These are phyloP conservation scores for Stereocaulon alpinum DNA, from an alignment of 495 filamentous ascomycete species.

Conservation along the genomic window DNA sequence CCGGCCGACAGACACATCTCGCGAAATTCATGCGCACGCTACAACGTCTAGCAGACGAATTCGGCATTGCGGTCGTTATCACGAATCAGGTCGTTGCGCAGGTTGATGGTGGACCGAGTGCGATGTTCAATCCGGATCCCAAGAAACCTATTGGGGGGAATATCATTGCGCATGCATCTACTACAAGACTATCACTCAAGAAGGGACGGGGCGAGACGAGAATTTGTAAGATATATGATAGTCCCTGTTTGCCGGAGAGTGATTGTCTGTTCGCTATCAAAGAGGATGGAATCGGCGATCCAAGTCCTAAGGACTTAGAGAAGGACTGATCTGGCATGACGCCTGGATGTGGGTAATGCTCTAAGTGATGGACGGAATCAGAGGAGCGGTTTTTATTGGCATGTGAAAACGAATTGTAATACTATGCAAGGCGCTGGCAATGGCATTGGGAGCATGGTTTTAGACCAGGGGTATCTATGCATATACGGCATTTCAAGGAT, in stretches of 20 bases:
- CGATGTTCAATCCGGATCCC: conserved; percentile 98
- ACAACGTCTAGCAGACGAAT: conserved; percentile 91
- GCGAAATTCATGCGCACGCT: conserved; percentile 96
- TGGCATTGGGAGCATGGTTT: neutral
- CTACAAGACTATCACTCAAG: conserved; percentile 80
- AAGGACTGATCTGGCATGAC: conserved; percentile 41
- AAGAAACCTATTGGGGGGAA: conserved; percentile 99
- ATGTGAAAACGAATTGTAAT: neutral
- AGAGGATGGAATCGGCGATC: conserved; percentile 93
- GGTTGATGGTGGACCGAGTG: conserved; percentile 86
- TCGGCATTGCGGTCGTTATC: conserved; percentile 96
- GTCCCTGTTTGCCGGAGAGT: conserved; percentile 89
- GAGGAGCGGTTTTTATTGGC: neutral
- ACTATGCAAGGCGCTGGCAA: conserved; percentile 7
- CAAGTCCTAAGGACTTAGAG: conserved; percentile 89
- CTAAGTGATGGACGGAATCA: neutral
- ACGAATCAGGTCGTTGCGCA: conserved; percentile 98
- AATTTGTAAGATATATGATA: conserved; percentile 98
- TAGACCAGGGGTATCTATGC: neutral
- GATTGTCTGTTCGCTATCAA: conserved; percentile 96
- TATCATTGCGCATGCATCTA: conserved; percentile 95
- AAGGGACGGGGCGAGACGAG: conserved; percentile 92
- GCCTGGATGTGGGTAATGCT: neutral
- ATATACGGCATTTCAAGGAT: neutral
- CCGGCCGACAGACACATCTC: conserved; percentile 78